Percentiles rank a stretch among this genome's conserved stretches.
Evolutionary conservation across 345 rosid genomes (phyloP).

Genomic region (Moricandia arvensis): DNA sequence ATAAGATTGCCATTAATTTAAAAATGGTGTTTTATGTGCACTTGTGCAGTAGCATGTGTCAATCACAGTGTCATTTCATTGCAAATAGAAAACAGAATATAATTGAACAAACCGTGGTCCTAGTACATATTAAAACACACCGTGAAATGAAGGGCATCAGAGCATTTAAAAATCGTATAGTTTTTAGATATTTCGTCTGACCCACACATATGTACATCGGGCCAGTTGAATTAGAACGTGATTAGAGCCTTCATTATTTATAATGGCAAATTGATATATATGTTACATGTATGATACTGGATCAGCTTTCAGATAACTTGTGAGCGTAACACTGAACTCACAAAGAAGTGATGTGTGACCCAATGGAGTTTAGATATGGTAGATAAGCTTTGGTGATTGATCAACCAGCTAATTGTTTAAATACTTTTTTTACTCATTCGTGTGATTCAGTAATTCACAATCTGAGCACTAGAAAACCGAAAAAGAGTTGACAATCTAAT

Average conservation of each 20-base stretch:
- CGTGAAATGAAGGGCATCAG: neutral
- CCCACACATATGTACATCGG: neutral
- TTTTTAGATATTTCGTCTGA: neutral
- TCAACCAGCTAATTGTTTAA: no score
- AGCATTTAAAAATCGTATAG: neutral
- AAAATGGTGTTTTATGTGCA: neutral
- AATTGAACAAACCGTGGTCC: neutral
- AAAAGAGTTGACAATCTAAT: no score
- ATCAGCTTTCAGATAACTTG: neutral
- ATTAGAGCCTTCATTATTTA: neutral
- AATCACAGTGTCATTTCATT: neutral
- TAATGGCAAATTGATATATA: neutral
- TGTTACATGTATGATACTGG: neutral
- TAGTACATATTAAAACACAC: neutral
- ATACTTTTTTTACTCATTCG: no score
- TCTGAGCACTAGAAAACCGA: no score
- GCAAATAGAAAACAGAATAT: neutral
- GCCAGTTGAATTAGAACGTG: neutral
- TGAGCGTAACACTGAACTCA: no score
- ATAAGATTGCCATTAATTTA: neutral
- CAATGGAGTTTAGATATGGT: no score
- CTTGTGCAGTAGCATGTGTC: neutral
- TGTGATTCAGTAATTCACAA: no score
- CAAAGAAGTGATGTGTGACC: no score
- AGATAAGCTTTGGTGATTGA: no score